These are phyloP conservation scores for Chlamydomonas applanata DNA, from an alignment of 139 green algal genomes.

Conservation along the genomic window DNA sequence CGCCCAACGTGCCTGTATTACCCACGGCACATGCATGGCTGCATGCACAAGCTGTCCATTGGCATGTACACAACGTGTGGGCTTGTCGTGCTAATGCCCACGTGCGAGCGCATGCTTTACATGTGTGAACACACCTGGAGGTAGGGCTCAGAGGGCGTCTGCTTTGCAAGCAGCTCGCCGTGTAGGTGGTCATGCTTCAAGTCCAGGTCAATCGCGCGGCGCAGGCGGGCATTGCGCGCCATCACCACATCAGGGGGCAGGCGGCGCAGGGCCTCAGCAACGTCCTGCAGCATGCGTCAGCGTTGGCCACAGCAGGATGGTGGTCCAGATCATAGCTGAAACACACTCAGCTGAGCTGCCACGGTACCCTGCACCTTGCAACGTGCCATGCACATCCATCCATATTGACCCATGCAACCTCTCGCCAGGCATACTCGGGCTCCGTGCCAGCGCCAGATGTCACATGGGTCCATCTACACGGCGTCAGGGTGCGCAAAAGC, in stretches of 20 bases:
- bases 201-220: constrained; percentile 89
- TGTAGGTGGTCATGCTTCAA: constrained; percentile 88
- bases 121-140: constrained; percentile 57
- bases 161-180: constrained; percentile 82
- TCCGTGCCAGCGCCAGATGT: neutral
- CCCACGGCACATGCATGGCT: neutral
- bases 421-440: too few relatives aligned
- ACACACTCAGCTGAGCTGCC: neutral
- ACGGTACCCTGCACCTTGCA: too few relatives aligned
- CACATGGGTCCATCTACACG: neutral
- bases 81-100: too few relatives aligned
- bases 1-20: too few relatives aligned
- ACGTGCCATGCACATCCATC: too few relatives aligned
- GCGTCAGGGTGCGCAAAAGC: too few relatives aligned
- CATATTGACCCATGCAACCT: too few relatives aligned
- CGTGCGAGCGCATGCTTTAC: neutral
- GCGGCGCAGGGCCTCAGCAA: constrained; percentile 89
- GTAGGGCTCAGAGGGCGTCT: constrained; percentile 91
- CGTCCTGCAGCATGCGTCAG: constrained; percentile 63
- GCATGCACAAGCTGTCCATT: neutral
- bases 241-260: constrained; percentile 88
- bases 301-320: too few relatives aligned
- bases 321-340: neutral
- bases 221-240: constrained; percentile 87
- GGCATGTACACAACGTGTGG: neutral